Evolutionary conservation across 345 rosid species (phyloP).

Genomic region (Gossypium sturtianum): DNA sequence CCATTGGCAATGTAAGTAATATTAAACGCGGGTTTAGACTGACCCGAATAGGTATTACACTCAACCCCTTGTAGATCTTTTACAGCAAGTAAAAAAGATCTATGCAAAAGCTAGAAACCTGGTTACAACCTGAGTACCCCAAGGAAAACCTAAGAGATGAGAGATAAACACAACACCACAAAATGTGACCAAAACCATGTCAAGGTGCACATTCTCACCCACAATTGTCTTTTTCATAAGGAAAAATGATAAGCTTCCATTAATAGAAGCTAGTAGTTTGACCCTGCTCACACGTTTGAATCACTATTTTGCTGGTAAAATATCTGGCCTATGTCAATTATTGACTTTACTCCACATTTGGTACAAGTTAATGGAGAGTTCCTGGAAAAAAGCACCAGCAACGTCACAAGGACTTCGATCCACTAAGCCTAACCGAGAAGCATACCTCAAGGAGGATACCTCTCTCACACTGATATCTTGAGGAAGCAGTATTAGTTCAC

Average conservation of each 20-base stretch:
- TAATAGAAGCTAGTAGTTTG: not conserved
- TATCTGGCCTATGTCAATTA: not conserved
- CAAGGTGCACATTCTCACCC: not conserved
- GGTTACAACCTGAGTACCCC: not conserved
- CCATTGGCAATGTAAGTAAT: not conserved
- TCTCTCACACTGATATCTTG: constrained; percentile 41
- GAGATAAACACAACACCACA: not conserved
- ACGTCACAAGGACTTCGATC: constrained; percentile 1
- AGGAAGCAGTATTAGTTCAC: constrained; percentile 32
- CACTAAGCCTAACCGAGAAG: constrained; percentile 44
- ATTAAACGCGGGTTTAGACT: not conserved
- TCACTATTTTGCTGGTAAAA: not conserved
- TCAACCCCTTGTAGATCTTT: not conserved
- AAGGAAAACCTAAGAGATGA: not conserved
- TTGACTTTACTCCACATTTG: not conserved
- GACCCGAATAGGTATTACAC: not conserved
- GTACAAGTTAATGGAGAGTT: constrained; percentile 6
- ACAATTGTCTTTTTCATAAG: not conserved
- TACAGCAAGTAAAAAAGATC: not conserved
- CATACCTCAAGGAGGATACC: constrained; percentile 53
- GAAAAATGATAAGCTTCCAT: no score
- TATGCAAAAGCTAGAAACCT: not conserved
- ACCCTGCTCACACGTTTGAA: not conserved
- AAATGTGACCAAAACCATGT: not conserved
- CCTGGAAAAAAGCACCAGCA: not conserved